Conservation (phyloP, 2,329 filamentous ascomycete genomes). For the Fusarium udum region DNA sequence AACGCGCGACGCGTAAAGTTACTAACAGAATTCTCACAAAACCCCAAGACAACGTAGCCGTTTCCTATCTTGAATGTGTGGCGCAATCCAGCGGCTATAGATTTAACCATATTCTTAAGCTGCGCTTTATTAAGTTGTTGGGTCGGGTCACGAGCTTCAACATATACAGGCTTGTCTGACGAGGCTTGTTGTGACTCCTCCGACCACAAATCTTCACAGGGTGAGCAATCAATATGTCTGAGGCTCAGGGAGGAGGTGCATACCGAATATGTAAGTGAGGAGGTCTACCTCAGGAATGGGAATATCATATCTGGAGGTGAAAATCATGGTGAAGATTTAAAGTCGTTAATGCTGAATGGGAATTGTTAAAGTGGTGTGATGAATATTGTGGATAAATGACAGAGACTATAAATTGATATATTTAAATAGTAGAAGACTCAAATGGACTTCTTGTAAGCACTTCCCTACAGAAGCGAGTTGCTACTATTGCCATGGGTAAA, state of each 20-base stretch:
- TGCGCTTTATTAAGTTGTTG: not conserved
- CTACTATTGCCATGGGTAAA: not conserved
- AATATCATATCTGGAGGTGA: not conserved
- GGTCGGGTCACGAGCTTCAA: not conserved
- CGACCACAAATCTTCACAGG: not conserved
- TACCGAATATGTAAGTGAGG: not conserved
- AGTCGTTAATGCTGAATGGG: accelerated
- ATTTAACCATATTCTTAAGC: accelerated
- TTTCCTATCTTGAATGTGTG: not conserved
- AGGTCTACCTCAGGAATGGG: not conserved
- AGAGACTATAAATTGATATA: accelerated
- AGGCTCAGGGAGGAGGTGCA: accelerated
- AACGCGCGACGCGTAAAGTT: accelerated
- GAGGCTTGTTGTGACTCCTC: not conserved
- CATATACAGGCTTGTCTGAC: not conserved
- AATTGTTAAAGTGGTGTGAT: accelerated
- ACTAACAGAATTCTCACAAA: constrained; percentile 5
- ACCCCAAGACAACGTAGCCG: not conserved
- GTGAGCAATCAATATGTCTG: not conserved
- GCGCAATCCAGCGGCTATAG: not conserved
- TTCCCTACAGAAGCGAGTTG: accelerated
- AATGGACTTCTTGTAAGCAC: accelerated
- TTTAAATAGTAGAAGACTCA: accelerated
- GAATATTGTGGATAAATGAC: accelerated
- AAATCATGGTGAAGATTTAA: not conserved